Percentiles rank a stretch among this genome's conserved stretches.
Conservation (phyloP, 371 early-diverging fungal genomes). For the Mucor lusitanicus region DNA sequence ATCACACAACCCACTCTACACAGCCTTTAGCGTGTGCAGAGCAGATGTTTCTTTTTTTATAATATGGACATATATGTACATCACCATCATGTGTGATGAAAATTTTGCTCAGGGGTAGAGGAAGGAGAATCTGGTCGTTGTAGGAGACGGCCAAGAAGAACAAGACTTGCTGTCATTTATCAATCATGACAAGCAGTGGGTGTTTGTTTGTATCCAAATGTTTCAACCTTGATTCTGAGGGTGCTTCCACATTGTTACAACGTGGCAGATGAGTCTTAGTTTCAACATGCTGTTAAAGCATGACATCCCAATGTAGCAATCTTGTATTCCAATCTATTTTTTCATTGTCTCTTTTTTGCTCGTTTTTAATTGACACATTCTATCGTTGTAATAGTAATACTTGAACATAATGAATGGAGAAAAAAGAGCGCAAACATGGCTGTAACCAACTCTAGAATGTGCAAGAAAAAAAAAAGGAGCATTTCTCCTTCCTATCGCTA, state of each 20-base stretch:
- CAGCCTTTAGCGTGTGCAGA: conserved; percentile 3
- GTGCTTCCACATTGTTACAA: background rate
- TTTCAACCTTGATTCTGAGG: background rate
- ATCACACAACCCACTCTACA: background rate
- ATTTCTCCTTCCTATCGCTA: background rate
- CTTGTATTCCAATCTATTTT: background rate
- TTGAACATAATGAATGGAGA: background rate
- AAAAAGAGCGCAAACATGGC: conserved; percentile 2
- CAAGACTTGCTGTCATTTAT: background rate
- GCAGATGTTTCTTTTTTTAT: conserved; percentile 5
- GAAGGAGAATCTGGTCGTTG: background rate
- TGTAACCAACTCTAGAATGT: background rate
- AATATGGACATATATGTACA: conserved; percentile 15
- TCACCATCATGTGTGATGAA: conserved; percentile 1
- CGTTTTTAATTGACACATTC: background rate
- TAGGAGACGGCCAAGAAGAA: background rate
- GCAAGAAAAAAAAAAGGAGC: background rate
- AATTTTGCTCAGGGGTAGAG: background rate
- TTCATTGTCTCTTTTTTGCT: background rate
- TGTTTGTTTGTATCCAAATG: conserved; percentile 1
- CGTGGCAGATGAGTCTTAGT: background rate
- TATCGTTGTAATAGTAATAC: conserved; percentile 8
- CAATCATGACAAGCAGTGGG: background rate
- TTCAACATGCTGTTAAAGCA: conserved; percentile 3
- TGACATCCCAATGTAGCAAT: background rate